A percentile compares a stretch with the other conserved stretches of the same genome.
Evolutionary conservation across 768 basidiomycete genomes (phyloP).

Genomic region (Saitozyma sp.): DNA sequence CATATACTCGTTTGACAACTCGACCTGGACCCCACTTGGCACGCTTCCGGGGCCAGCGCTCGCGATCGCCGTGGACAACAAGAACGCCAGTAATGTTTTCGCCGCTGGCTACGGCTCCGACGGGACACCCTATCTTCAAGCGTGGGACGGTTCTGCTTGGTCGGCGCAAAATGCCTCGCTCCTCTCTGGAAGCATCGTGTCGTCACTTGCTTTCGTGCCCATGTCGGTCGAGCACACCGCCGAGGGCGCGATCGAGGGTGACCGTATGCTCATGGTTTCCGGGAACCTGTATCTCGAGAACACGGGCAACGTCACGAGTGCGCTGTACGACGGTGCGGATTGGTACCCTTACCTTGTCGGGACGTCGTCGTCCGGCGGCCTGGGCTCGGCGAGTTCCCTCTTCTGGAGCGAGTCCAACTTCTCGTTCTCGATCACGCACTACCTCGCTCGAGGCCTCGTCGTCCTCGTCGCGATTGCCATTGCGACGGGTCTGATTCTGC

Average conservation of each 20-base stretch:
- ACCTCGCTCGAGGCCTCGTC: conserved; percentile 87
- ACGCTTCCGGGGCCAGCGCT: conserved; percentile 82
- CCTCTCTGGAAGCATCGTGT: conserved; percentile 65
- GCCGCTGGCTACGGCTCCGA: conserved; percentile 79
- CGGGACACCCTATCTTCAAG: conserved; percentile 68
- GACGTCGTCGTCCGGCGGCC: conserved; percentile 63
- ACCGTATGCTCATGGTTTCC: conserved; percentile 87
- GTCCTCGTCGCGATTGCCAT: conserved; percentile 98
- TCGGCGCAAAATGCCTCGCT: conserved; percentile 56
- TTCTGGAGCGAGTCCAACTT: conserved; percentile 60
- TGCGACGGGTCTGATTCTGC: conserved; percentile 72
- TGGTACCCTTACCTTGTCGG: conserved; percentile 82
- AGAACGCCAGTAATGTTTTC: conserved; percentile 79
- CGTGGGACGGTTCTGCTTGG: conserved; percentile 85
- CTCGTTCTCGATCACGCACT: conserved; percentile 65
- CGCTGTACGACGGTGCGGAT: conserved; percentile 78
- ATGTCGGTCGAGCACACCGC: conserved; percentile 70
- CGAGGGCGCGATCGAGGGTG: conserved; percentile 70
- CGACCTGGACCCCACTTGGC: conserved; percentile 65
- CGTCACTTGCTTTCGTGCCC: conserved; percentile 88
- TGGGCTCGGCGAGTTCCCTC: conserved; percentile 72
- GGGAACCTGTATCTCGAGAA: conserved; percentile 69
- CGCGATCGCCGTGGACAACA: conserved; percentile 78
- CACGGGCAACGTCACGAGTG: conserved; percentile 77
- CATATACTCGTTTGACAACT: conserved; percentile 68